Base-by-base conservation (phyloP, 768 basidiomycete genomes). In the Pholiota microspora region DNA sequence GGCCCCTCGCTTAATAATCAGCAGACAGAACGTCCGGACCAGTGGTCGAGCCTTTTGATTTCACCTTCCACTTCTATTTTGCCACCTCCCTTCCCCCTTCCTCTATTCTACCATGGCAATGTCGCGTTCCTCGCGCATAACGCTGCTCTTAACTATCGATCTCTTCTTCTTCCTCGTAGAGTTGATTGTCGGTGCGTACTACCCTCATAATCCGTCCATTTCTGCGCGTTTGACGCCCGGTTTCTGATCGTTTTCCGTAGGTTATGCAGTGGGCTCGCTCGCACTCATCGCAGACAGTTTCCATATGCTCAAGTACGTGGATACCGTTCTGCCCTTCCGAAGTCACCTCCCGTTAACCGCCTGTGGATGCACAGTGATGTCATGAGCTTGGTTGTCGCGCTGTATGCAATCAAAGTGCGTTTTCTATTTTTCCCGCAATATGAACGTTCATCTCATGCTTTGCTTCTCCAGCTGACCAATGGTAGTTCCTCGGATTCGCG, bases 241-340 rank as follows among this genome's bases (percentile, higher is more conserved):
- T n/a, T 31, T 45, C 60, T 51, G 59, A 55, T 47, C 60, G 21
- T 56, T 18, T 51, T 57, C 53, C 58, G 62, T 56, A 89, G 94
- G 95, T 36, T 96, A 96, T 85, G 85, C 89, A n/a, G 93, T 97
- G 52, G 94, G 94, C 27, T 96, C 94, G 0, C 83, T 98, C 1
- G 95, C 95, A 1, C 86, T 98, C 51, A 86, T 99, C 45, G 96
- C 96, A 7, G 96, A 98, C 73, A 90, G 89, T 60, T 98, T 98
- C 71, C 96, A 98, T 74, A 98, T 97, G 95, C 86, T 98, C 74
- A 98, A 98, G 94, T 95, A 59, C 57, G 86, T 73, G 40, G 47
- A 12, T 46, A 5, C 24, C 54, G 25, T 45, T 16, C 24, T 44
- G 31, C 42, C 45, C 34, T 32, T 46, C 10, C 40, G 34, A 25